Evolutionary conservation across 768 basidiomycete species (phyloP).

Genomic region (Cantharellus anzutake): DNA sequence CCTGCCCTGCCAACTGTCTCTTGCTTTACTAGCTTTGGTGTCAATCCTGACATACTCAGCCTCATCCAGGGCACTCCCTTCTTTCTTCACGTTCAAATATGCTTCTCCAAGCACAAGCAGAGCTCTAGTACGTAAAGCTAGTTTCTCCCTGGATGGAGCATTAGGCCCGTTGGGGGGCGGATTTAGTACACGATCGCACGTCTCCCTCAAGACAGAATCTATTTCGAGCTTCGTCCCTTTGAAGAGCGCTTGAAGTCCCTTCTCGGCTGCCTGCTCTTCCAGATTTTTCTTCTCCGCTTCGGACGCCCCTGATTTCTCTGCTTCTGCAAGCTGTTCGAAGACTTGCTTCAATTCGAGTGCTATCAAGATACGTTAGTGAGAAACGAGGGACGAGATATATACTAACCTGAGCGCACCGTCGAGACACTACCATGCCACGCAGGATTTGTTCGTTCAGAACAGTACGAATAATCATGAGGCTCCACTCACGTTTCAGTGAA

Average conservation of each 20-base stretch:
- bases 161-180: constrained; percentile 7
- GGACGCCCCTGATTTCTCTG: constrained; percentile 64
- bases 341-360: constrained; percentile 80
- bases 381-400: neutral
- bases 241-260: constrained; percentile 15
- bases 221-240: constrained; percentile 84
- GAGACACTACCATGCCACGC: constrained; percentile 36
- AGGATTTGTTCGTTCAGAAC: neutral
- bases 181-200: constrained; percentile 56
- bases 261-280: constrained; percentile 87
- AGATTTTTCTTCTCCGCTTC: constrained; percentile 65
- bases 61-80: constrained; percentile 27
- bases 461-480: neutral
- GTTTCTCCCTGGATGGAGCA: constrained; percentile 24
- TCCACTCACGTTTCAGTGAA: constrained; percentile 76
- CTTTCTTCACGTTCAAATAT: constrained; percentile 51
- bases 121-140: constrained; percentile 56
- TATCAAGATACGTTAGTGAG: neutral
- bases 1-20: constrained; percentile 1
- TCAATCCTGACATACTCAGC: constrained; percentile 71
- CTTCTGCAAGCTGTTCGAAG: constrained; percentile 82
- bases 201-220: constrained; percentile 75
- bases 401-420: constrained; percentile 38
- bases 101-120: constrained; percentile 73
- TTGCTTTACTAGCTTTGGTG: constrained; percentile 20